Percentiles rank a stretch among this genome's conserved stretches.
Conservation (phyloP, 768 basidiomycete genomes). For the Suillus cothurnatus region DNA sequence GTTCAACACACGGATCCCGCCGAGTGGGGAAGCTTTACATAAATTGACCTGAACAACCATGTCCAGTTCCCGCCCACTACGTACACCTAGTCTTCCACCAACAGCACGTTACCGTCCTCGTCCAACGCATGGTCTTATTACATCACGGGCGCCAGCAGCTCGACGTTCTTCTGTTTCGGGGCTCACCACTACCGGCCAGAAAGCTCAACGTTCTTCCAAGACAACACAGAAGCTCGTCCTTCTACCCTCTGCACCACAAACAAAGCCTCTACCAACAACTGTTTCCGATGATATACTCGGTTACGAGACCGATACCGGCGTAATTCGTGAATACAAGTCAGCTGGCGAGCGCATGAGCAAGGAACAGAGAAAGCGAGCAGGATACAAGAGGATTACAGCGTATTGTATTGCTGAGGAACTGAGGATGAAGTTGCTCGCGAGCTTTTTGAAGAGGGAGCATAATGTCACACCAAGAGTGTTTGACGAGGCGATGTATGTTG, state of each 20-base stretch:
- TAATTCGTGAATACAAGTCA: slow-evolving; percentile 75
- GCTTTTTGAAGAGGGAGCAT: slow-evolving; percentile 91
- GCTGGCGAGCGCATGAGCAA: slow-evolving; percentile 89
- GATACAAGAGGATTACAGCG: slow-evolving; percentile 82
- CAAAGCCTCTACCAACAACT: slow-evolving; percentile 55
- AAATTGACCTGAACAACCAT: neutral
- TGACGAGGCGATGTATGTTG: slow-evolving; percentile 92
- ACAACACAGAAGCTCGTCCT: slow-evolving; percentile 90
- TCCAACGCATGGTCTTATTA: slow-evolving; percentile 10
- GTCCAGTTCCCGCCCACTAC: neutral
- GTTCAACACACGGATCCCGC: too few relatives aligned
- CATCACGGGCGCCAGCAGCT: slow-evolving; percentile 7
- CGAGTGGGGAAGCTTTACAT: neutral
- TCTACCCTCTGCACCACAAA: slow-evolving; percentile 89
- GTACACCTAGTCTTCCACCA: slow-evolving; percentile 5
- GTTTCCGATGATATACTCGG: slow-evolving; percentile 48
- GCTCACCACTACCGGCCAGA: slow-evolving; percentile 36
- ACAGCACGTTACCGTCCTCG: slow-evolving; percentile 13
- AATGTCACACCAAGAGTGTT: slow-evolving; percentile 86
- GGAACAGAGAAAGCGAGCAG: slow-evolving; percentile 77
- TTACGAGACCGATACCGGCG: slow-evolving; percentile 64
- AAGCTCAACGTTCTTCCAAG: slow-evolving; percentile 82
- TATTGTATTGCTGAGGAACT: slow-evolving; percentile 88
- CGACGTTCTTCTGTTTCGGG: slow-evolving; percentile 37
- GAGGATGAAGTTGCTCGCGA: slow-evolving; percentile 79